These are phyloP conservation scores for Ammopiptanthus mongolicus DNA, from an alignment of 306 rosid species.

Conservation along the genomic window DNA sequence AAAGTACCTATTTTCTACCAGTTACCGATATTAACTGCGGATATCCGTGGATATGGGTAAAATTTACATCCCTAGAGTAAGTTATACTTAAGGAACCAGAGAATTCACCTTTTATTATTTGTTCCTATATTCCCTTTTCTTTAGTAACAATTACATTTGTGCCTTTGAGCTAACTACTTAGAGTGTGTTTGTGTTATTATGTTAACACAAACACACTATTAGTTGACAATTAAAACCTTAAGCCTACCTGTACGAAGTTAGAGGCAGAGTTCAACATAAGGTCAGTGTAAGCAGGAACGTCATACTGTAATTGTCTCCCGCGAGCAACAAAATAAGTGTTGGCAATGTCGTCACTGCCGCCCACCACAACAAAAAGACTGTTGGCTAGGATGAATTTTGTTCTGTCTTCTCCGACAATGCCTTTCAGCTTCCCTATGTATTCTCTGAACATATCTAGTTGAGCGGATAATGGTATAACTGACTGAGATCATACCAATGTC, in stretches of 20 bases:
- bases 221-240: not conserved
- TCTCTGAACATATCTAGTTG: constrained; percentile 63
- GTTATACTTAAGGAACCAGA: no score
- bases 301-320: constrained; percentile 39
- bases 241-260: constrained; percentile 45
- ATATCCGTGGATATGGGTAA: no score
- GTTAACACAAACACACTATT: no score
- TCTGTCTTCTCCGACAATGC: constrained; percentile 42
- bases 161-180: no score
- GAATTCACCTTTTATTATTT: no score
- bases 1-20: no score
- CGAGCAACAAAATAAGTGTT: constrained; percentile 51
- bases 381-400: constrained; percentile 46
- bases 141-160: no score
- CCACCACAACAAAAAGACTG: constrained; percentile 45
- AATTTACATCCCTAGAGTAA: no score
- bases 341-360: constrained; percentile 79
- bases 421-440: constrained; percentile 49
- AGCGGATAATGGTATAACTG: constrained; percentile 41
- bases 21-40: no score
- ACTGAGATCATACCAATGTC: constrained; percentile 25
- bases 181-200: no score
- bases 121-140: no score
- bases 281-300: constrained; percentile 60
- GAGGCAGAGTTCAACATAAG: constrained; percentile 46